These are phyloP conservation scores for Gliomastix tumulicola DNA, from an alignment of 2,329 filamentous ascomycete genomes.

Conservation along the genomic window DNA sequence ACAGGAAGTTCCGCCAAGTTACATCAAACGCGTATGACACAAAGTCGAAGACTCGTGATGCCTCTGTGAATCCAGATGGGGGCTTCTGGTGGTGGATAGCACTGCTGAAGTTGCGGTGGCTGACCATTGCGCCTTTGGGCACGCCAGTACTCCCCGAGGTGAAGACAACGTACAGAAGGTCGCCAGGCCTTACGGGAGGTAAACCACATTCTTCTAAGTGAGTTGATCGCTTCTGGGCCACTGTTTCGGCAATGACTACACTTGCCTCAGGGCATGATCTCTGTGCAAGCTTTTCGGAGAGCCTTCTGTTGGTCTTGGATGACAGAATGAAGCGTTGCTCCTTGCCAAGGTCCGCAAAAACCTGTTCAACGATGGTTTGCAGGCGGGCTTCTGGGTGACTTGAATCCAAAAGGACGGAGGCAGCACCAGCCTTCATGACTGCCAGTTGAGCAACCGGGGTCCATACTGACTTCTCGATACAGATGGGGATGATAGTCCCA, in stretches of 20 bases:
- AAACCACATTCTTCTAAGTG: background rate
- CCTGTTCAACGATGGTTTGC: background rate
- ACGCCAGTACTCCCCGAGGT: conserved; percentile 5
- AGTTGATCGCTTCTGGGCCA: background rate
- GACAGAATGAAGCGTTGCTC: background rate
- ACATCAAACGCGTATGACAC: conserved; percentile 8
- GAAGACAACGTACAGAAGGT: conserved; percentile 7
- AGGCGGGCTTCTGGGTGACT: conserved; percentile 1
- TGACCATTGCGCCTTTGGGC: conserved; percentile 5
- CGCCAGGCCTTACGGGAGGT: too few relatives aligned
- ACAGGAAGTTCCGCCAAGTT: conserved; percentile 3
- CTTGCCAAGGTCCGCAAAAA: background rate
- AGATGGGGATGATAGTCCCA: conserved; percentile 9
- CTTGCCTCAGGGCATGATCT: background rate
- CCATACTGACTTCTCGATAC: conserved; percentile 10
- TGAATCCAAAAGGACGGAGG: conserved; percentile 11
- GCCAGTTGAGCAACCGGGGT: conserved; percentile 9
- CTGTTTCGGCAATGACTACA: background rate
- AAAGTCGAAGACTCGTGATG: conserved; percentile 6
- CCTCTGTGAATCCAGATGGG: conserved; percentile 1
- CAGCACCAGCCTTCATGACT: conserved; percentile 13
- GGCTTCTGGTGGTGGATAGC: conserved; percentile 3
- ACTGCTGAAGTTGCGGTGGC: conserved; percentile 4
- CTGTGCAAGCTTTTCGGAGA: background rate
- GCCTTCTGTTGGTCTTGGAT: background rate